Evolutionary conservation across 73 alveolate genomes (phyloP), one percentile per base, ranked within the genome.

Genomic region (Paramecium tetraurelia): DNA sequence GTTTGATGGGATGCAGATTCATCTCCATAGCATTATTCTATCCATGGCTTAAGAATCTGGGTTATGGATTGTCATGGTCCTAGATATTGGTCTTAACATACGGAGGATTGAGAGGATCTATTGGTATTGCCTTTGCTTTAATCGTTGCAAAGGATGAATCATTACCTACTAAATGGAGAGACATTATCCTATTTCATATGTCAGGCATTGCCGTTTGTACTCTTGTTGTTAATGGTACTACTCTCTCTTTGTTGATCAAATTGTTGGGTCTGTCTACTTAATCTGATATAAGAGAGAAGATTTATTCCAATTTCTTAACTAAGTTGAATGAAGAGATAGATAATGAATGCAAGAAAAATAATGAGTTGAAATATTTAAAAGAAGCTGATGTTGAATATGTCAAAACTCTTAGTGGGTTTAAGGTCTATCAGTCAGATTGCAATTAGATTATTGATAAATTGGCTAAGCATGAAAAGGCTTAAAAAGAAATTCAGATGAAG

Each of bases 41-140:
- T 40, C 96, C 98, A 1, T 44, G 92, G 57, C 40, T 95, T n/a
- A 85, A 80, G 2, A 93, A 92, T 44, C 63, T 86, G 18, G 98
- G 98, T 2, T 95, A 95, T 59, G 98, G 96, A 18, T 58, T 95
- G 14, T 59, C 88, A 3, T 85, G 72, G 86, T 69, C 77, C 33
- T 92, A 95, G 59, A 63, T 83, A 4, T 35, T 86, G 21, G 93
- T 95, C 2, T 90, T 95, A 44, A 92, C 95, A 2, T 93, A 84
- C 43, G 95, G 96, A 5, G 98, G 98, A 24, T 92, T 95, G 20
- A 89, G 96, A 92, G 98, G 98, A 41, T 96, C 95, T 43, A 94
- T 95, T 41, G 94, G 96, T 22, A 50, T 95, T 58, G 89, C 96
- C 5, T 92, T 95, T 33, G 95, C 98, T 1, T 85, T 95, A 44